These are phyloP conservation scores for Ascochyta rabiei DNA, from an alignment of 2,329 filamentous ascomycete species.

Conservation along the genomic window DNA sequence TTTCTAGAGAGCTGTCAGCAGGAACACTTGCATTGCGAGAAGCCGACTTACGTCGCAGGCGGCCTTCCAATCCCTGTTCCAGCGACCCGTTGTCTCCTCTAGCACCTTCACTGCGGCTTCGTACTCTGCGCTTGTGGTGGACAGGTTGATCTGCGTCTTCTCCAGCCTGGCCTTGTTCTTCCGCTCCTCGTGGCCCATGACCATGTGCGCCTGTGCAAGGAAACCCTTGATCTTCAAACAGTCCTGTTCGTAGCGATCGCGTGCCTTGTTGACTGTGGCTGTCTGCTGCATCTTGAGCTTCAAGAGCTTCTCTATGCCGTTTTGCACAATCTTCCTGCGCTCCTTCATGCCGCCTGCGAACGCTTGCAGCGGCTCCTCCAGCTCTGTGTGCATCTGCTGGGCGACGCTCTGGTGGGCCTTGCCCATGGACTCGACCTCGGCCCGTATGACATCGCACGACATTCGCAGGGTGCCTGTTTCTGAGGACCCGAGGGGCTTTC, in stretches of 20 bases:
- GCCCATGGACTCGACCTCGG: constrained; percentile 89
- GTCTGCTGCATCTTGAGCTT: constrained; percentile 95
- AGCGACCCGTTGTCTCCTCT: constrained; percentile 91
- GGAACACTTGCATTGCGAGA: too few relatives aligned
- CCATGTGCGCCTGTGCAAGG: constrained; percentile 97
- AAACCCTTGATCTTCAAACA: constrained; percentile 99
- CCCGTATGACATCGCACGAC: constrained; percentile 86
- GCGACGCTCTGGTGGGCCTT: constrained; percentile 93
- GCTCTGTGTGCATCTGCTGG: constrained; percentile 90
- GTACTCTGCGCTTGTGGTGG: constrained; percentile 89
- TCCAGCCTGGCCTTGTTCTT: constrained; percentile 99
- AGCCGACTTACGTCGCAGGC: constrained; percentile 71
- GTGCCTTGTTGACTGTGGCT: constrained; percentile 87
- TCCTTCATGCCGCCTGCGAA: constrained; percentile 97
- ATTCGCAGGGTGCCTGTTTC: constrained; percentile 82
- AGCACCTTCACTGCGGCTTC: constrained; percentile 90
- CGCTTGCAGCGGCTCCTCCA: constrained; percentile 90
- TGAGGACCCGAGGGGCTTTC: constrained; percentile 86
- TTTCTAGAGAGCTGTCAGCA: constrained; percentile 63
- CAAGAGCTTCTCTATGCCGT: constrained; percentile 89
- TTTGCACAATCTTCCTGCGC: constrained; percentile 92
- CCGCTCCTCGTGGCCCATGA: constrained; percentile 98
- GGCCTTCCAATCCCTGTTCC: constrained; percentile 98
- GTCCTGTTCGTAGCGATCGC: constrained; percentile 96
- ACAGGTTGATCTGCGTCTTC: constrained; percentile 96